Evolutionary conservation across 441 rosid genomes (phyloP), one percentile per base, ranked within the genome.

Genomic region (Metrosideros polymorpha): DNA sequence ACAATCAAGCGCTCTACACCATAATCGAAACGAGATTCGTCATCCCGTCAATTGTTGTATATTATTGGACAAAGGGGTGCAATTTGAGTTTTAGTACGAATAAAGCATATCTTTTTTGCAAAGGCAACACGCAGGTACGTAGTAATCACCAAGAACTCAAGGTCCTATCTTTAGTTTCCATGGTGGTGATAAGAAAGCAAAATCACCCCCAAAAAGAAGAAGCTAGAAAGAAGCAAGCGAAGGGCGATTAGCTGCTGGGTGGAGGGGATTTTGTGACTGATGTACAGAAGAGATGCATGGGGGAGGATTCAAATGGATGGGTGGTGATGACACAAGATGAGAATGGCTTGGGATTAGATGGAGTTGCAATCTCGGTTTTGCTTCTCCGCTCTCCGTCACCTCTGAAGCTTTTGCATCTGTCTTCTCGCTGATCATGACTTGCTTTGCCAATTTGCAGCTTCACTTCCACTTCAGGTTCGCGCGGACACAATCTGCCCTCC

Each of bases 11-110:
- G 2, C 25, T 63, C 12, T 4, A 9, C 1, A 30, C 22, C 3
- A 3, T 30, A 17, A 30, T 63, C 7, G 6, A 18, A 18, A 12
- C 2, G 1, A 8, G 2, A 0, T 9, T 63, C 13, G 6, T 5
- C 5, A 2, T 63, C 76, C 24, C 2, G 8, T 18, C 10, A 4
- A 18, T 18, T 32, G 3, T 9, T 14, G 25, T 18, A 19, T 63
- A 6, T 32, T 32, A 63, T 63, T 5, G 6, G 30, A 30, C 4
- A 18, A 15, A 30, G 3, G 39, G 57, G 9, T 59, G 39, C 71
- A 7, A 29, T 29, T 59, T 63, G 6, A 9, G 12, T 8, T 8
- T 32, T 63, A 18, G 76, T 7, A 4, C 13, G 25, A 63, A 61
- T 8, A n/a, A 14, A 59, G 75, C 61, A 12, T 27, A 54, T 12